Evolutionary conservation across 2,329 filamentous ascomycete species (phyloP).

Genomic region (Pseudogymnoascus sp.): DNA sequence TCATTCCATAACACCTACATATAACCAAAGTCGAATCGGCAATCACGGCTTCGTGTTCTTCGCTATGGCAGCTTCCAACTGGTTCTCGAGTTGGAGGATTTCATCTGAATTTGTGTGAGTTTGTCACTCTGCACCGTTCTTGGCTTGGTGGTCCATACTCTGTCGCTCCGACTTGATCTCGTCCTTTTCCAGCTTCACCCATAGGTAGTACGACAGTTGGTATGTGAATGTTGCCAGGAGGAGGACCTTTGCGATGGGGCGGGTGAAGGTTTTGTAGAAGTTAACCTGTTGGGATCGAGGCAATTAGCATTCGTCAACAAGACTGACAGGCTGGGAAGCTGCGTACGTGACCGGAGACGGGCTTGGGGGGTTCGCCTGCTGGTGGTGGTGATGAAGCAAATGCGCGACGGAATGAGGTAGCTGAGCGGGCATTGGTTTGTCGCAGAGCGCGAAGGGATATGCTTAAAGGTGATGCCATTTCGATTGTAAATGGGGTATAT

Average conservation of each 20-base stretch:
- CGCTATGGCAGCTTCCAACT: background rate
- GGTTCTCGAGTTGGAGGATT: slow-evolving; percentile 8
- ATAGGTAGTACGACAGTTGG: slow-evolving; percentile 66
- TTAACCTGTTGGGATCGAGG: slow-evolving; percentile 37
- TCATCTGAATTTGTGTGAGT: slow-evolving; percentile 1
- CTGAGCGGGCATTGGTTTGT: background rate
- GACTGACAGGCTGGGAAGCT: background rate
- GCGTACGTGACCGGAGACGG: slow-evolving; percentile 13
- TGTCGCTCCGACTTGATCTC: slow-evolving; percentile 54
- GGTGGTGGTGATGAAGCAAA: slow-evolving; percentile 1
- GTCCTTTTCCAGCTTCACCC: slow-evolving; percentile 65
- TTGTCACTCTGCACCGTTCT: background rate
- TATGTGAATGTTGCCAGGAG: slow-evolving; percentile 71
- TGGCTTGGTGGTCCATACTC: slow-evolving; percentile 34
- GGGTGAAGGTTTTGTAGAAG: slow-evolving; percentile 69
- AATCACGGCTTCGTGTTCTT: background rate
- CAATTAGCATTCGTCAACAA: background rate
- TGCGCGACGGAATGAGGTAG: background rate
- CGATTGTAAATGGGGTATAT: background rate
- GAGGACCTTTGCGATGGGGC: slow-evolving; percentile 65
- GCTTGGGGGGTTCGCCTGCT: background rate
- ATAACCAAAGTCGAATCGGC: background rate
- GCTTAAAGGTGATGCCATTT: background rate
- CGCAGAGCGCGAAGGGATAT: background rate
- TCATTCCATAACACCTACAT: background rate